Base-by-base conservation (phyloP, 768 basidiomycete species). In the Lactarius deliciosus region DNA sequence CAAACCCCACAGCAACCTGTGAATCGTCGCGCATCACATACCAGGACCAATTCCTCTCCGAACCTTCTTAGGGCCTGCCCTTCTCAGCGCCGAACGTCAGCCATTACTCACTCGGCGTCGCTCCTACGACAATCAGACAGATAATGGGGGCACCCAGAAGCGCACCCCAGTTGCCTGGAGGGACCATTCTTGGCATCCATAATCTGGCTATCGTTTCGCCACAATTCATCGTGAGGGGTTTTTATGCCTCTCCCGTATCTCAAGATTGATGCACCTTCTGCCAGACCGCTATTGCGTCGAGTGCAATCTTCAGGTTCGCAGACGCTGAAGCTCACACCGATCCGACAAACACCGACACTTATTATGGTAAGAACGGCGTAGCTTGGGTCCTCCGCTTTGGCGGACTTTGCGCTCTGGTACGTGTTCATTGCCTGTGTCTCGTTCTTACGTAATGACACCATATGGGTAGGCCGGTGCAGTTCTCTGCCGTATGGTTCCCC, bases 151-250 rank as follows among this genome's bases (percentile, higher is more conserved):
- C 34, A 60, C 62, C 38, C 47, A 36, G 11, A 76, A 81, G 32
- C 72, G 76, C 5, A 77, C 81, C 45, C 84, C 86, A 25, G 80
- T 89, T 57, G 89, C 91, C 2, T n/a, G 95, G 94, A 20, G 95
- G 95, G 10, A 97, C 96, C 1, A 87, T 96, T 45, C 83, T 97
- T 50, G 96, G 96, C 3, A 94, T 98, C 47, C 96, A 98, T 74
- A 98, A 98, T 74, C 81, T 98, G 20, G 92, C 96, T 5, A 94
- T 98, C 66, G 96, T 98, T 32, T 87, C 94, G 78, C 96, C 96
- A 25, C 96, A 98, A 72, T 91, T 98, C 74, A 82, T 96, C 61
- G 95, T 96, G 74, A 71, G 93, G 73, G 70, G 93, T 82, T 38
- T 34, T 3, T 45, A 60, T 40, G 7, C 63, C 25, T 9, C 15